phyloP scores from a whole-genome alignment of 2,329 filamentous ascomycete genomes.

The Fusarium staphyleae region DNA sequence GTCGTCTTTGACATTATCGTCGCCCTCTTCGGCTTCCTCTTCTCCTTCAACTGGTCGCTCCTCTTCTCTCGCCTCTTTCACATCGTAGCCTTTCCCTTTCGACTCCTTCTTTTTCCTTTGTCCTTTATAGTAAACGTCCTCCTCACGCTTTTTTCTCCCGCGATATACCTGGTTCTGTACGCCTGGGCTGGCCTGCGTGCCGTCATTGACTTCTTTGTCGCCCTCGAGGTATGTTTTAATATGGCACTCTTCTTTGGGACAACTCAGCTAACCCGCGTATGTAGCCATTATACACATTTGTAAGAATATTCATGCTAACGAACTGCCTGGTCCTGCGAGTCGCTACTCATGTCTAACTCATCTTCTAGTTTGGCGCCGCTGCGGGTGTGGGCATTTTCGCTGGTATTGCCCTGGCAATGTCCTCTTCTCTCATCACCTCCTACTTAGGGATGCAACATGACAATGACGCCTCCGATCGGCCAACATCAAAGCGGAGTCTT shows the following conservation, averaged over 20 bases:
- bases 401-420: conserved; percentile 65
- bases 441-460: conserved; percentile 54
- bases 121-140: conserved; percentile 40
- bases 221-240: conserved; percentile 48
- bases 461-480: conserved; percentile 12
- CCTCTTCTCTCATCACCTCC: conserved; percentile 62
- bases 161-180: conserved; percentile 46
- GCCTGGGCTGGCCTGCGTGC: conserved; percentile 32
- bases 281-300: conserved; percentile 54
- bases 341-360: neutral
- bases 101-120: conserved; percentile 43
- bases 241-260: neutral
- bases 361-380: conserved; percentile 65
- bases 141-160: conserved; percentile 48
- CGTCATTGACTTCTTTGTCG: conserved; percentile 41
- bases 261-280: conserved; percentile 4
- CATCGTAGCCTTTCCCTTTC: conserved; percentile 43
- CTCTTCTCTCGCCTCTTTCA: conserved; percentile 34
- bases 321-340: neutral
- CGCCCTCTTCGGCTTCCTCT: conserved; percentile 38
- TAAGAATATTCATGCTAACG: conserved; percentile 33
- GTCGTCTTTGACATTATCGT: conserved; percentile 38
- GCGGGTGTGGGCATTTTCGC: conserved; percentile 70
- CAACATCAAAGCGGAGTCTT: conserved; percentile 21
- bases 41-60: conserved; percentile 42